Evolutionary conservation across 2,329 filamentous ascomycete genomes (phyloP).

Genomic region (Curvularia verruculosa): DNA sequence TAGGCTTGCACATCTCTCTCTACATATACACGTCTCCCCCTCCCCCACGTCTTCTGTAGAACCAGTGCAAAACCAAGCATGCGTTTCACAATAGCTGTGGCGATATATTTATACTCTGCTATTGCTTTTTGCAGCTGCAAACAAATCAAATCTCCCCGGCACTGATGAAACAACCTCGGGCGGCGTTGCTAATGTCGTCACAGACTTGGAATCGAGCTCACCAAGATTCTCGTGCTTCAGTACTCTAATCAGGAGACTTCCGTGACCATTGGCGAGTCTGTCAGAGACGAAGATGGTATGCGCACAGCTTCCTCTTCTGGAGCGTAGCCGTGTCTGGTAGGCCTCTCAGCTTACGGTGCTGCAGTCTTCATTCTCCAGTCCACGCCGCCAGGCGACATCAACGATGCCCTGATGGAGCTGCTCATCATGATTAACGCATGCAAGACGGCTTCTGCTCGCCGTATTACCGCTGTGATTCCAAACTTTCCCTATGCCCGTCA

Average conservation of each 20-base stretch:
- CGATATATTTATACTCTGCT: background rate
- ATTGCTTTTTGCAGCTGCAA: background rate
- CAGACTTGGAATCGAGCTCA: constrained; percentile 77
- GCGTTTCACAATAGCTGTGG: background rate
- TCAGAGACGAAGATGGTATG: constrained; percentile 90
- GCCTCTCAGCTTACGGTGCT: constrained; percentile 29
- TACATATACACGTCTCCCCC: too few relatives aligned
- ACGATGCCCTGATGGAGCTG: constrained; percentile 97
- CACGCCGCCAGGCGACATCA: constrained; percentile 93
- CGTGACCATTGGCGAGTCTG: constrained; percentile 93
- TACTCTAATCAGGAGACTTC: constrained; percentile 88
- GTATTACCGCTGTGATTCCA: constrained; percentile 93
- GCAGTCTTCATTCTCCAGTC: constrained; percentile 94
- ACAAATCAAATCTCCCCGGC: background rate
- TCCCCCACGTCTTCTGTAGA: background rate
- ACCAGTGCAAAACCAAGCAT: background rate
- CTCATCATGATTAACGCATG: constrained; percentile 98
- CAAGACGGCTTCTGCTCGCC: constrained; percentile 80
- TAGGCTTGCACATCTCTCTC: constrained; percentile 20
- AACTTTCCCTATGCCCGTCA: constrained; percentile 97
- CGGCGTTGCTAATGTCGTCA: constrained; percentile 24
- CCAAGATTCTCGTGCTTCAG: constrained; percentile 79
- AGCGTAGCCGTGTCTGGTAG: constrained; percentile 1
- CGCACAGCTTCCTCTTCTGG: constrained; percentile 8
- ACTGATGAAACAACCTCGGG: background rate